Evolutionary conservation across 441 rosid species (phyloP).

Genomic region (Syzygium syzygioides): DNA sequence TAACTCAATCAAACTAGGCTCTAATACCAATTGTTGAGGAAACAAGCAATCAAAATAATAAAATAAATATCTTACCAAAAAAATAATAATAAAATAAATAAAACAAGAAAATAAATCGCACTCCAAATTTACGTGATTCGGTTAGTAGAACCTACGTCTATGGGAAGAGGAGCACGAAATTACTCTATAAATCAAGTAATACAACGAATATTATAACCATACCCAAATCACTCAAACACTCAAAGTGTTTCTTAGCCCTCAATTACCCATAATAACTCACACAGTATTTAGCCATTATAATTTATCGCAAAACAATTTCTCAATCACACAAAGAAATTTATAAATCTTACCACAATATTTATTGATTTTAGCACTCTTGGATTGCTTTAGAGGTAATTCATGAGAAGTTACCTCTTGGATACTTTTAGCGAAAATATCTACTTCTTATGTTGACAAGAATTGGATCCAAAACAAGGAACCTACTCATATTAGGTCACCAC

Average conservation of each 20-base stretch:
- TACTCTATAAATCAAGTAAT: neutral
- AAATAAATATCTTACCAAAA: too few species aligned
- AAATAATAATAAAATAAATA: neutral
- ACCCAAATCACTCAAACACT: neutral
- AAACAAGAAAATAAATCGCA: neutral
- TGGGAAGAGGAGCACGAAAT: neutral
- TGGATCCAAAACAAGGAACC: neutral
- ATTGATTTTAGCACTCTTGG: neutral
- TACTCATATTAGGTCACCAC: neutral
- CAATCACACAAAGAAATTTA: too few species aligned
- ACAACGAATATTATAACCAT: accelerated
- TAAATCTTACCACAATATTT: too few species aligned
- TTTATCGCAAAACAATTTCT: too few species aligned
- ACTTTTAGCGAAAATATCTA: neutral
- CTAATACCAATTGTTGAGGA: accelerated
- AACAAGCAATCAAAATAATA: neutral
- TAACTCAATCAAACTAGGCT: neutral
- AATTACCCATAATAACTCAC: neutral
- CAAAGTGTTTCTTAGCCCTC: neutral
- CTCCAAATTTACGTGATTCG: neutral
- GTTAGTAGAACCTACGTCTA: neutral
- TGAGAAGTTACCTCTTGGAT: neutral
- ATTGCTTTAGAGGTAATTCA: neutral
- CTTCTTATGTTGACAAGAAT: neutral
- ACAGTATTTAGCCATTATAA: too few species aligned